Evolutionary conservation across 2,329 filamentous ascomycete genomes (phyloP), one percentile per base, ranked within the genome.

Genomic region (Colletotrichum sp.): DNA sequence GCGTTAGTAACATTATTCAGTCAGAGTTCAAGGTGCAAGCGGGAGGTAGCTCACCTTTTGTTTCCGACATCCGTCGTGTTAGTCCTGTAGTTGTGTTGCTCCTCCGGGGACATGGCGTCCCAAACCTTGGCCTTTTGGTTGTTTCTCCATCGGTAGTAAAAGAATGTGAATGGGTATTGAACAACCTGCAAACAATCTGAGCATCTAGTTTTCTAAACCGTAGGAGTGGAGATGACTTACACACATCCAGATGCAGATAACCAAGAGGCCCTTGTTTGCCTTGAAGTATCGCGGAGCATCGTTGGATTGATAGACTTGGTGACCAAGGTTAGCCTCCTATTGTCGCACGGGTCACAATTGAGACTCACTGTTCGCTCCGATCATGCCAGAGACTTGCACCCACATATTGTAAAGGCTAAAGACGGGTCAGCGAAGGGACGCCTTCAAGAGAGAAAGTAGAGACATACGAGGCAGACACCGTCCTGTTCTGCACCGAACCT

Each of bases 401-500:
- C 78, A 84, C 83, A 86, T 86, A 76, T 92, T 92, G 78, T 92
- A 92, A 19, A 91, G 81, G 1, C 73, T 76, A 8, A 8, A 5
- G 4, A 9, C 1, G 6, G 9, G 55, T 63, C 6, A 69, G 52
- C 44, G 6, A 11, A 1, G 8, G 6, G 2, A 29, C 12, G 5
- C 4, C 16, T 25, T 3, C 91, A 82, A 2, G 88, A 90, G 8
- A 85, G 84, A 1, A 85, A 86, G 16, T 25, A 4, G 8, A 72
- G 3, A 77, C 83, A 76, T 76, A 84, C 84, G 90, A 90, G 2
- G 89, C 88, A 1, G 89, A 89, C 2, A 93, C 89, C 0, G 91
- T 90, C 15, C 92, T 83, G 13, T 90, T 92, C 11, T 90, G 86
- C 2, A 93, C 91, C 3, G 88, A 88, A 61, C 91, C 90, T 0